Conservation (phyloP, 805 yeast species). For the Spathaspora arborariae region DNA sequence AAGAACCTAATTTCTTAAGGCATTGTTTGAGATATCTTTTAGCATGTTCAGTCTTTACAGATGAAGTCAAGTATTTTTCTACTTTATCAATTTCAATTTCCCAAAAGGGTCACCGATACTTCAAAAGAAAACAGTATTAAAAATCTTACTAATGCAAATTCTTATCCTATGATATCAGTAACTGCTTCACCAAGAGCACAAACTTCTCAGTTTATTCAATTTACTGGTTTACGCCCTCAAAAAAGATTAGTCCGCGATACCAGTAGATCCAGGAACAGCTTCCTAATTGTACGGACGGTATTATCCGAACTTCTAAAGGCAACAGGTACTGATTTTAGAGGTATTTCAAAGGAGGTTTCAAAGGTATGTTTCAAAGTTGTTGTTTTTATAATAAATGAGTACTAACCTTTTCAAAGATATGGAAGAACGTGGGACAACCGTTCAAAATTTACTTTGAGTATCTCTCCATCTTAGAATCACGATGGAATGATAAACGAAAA, state of each 20-base stretch:
- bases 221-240: background rate
- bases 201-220: background rate
- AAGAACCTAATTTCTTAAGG: no score
- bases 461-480: slow-evolving; percentile 1
- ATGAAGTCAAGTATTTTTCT: no score
- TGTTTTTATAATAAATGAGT: background rate
- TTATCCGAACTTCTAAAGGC: background rate
- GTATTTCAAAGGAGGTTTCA: background rate
- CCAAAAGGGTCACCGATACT: background rate
- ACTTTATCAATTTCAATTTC: background rate
- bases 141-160: background rate
- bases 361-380: background rate
- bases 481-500: background rate
- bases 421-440: background rate
- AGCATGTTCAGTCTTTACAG: no score
- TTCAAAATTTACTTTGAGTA: slow-evolving; percentile 2
- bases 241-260: background rate
- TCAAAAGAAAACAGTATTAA: background rate
- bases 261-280: slow-evolving; percentile 2
- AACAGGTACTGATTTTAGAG: background rate
- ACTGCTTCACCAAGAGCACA: background rate
- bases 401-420: background rate
- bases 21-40: no score
- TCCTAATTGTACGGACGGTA: background rate
- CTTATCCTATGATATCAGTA: slow-evolving; percentile 1